phyloP scores from a whole-genome alignment of 78 protist genomes.

The Polysphondylium violaceum region DNA sequence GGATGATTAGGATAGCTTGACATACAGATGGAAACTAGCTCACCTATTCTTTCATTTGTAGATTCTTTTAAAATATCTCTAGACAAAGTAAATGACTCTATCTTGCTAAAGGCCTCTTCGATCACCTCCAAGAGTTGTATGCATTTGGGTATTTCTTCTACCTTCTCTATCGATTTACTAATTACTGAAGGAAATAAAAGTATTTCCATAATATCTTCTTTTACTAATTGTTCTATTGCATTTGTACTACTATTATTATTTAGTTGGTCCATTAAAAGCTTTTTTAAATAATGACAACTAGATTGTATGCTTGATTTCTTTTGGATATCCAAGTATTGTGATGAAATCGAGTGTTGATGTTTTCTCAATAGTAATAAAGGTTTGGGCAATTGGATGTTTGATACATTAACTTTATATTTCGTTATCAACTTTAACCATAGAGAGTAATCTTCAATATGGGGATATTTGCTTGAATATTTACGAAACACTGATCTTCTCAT shows the following conservation, averaged over 20 bases:
- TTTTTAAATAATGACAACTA: not conserved
- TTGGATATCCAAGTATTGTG: not conserved
- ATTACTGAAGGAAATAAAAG: not conserved
- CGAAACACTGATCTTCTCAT: not conserved
- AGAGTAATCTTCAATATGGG: constrained; percentile 54
- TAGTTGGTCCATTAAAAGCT: no score
- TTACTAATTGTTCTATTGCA: no score
- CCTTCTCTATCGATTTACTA: not conserved
- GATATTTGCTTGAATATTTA: not conserved
- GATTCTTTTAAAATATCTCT: constrained; percentile 28
- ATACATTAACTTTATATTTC: not conserved
- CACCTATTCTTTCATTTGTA: constrained; percentile 59
- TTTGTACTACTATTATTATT: no score
- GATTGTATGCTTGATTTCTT: constrained; percentile 1
- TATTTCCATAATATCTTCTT: not conserved
- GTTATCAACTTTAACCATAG: constrained; percentile 35
- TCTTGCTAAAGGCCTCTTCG: not conserved
- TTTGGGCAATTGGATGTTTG: constrained; percentile 4
- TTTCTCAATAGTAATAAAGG: constrained; percentile 28
- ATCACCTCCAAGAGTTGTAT: no score
- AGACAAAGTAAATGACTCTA: not conserved
- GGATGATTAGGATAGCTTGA: constrained; percentile 17
- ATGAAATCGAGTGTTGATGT: constrained; percentile 19
- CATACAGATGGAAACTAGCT: constrained; percentile 5
- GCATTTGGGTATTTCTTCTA: no score